phyloP scores from a whole-genome alignment of 306 rosid genomes.

The Astragalus membranaceus region DNA sequence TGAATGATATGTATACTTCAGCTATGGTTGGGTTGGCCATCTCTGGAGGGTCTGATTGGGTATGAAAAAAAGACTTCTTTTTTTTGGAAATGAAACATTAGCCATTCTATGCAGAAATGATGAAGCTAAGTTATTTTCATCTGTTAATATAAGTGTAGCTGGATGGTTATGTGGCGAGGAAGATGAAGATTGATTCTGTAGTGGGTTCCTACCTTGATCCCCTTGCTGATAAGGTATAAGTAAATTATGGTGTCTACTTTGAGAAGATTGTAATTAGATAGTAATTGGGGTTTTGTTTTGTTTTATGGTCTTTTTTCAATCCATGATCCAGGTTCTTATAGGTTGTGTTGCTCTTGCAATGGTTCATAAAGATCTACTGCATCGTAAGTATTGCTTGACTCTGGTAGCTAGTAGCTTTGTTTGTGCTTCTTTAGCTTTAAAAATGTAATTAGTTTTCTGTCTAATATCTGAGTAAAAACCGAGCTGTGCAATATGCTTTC shows the following conservation, averaged over 20 bases:
- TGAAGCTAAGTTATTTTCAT: neutral
- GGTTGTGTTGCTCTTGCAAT: constrained; percentile 89
- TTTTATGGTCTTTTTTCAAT: constrained; percentile 6
- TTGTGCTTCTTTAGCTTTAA: neutral
- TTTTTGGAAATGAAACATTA: neutral
- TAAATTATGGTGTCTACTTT: neutral
- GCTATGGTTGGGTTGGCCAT: constrained; percentile 80
- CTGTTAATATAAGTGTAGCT: constrained; percentile 34
- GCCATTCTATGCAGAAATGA: neutral
- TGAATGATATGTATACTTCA: constrained; percentile 58
- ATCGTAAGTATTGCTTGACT: constrained; percentile 49
- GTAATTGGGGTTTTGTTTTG: neutral
- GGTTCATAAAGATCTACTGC: constrained; percentile 79
- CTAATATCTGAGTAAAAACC: neutral
- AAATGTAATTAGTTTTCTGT: neutral
- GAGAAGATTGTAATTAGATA: neutral
- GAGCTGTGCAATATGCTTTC: neutral
- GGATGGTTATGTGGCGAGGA: constrained; percentile 85
- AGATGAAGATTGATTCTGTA: constrained; percentile 84
- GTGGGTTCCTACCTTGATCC: constrained; percentile 98
- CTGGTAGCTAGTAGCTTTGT: neutral
- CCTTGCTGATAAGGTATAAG: constrained; percentile 82
- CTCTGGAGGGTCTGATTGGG: constrained; percentile 92
- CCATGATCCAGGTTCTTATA: constrained; percentile 64
- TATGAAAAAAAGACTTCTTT: constrained; percentile 3